Evolutionary conservation across 768 basidiomycete genomes (phyloP).

Genomic region (Coprinellus aureogranulatus): DNA sequence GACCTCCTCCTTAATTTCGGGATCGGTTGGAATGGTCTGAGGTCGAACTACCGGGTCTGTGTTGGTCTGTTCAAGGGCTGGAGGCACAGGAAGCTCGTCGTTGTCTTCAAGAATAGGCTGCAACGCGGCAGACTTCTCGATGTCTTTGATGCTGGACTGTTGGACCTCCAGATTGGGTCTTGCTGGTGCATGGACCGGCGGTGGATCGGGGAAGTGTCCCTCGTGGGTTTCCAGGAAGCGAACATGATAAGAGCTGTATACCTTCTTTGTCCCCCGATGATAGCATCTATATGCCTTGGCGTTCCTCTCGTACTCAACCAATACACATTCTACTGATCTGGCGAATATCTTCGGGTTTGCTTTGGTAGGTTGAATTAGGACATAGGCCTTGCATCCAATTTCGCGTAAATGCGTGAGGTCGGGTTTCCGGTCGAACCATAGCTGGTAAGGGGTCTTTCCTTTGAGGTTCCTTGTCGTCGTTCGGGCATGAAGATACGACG

Average conservation of each 20-base stretch:
- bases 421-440: conserved; percentile 16
- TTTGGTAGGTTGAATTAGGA: no score
- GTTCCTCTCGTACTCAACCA: conserved; percentile 17
- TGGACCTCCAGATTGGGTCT: no score
- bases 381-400: no score
- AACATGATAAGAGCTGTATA: conserved; percentile 20
- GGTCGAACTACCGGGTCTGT: no score
- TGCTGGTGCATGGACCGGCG: no score
- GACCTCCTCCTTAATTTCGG: no score
- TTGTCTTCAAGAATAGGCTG: no score
- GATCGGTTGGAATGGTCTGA: no score
- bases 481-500: conserved; percentile 19
- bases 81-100: background rate
- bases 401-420: conserved; percentile 14
- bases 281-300: conserved; percentile 18
- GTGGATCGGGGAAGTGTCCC: background rate
- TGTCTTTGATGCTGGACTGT: no score
- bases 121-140: no score
- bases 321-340: background rate
- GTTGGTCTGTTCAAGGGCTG: background rate
- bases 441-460: conserved; percentile 15
- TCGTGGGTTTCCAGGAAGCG: conserved; percentile 17
- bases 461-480: conserved; percentile 10
- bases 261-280: background rate
- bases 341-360: no score